Conservation (phyloP, 2,329 filamentous ascomycete genomes). For the Pestalotiopsis sp. region DNA sequence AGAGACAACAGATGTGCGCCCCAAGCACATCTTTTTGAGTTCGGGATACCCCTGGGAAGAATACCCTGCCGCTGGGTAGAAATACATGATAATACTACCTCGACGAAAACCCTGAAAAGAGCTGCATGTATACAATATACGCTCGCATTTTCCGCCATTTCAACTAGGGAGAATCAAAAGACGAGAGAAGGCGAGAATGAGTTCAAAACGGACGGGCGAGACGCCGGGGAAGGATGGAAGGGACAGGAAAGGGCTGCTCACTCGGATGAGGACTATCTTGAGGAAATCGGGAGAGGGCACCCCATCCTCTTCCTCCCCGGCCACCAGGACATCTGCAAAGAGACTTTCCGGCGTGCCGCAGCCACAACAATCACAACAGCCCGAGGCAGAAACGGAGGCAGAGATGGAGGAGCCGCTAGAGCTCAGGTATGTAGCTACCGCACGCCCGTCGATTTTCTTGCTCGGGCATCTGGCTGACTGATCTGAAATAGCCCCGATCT, state of each 20-base stretch:
- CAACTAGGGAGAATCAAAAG: background rate
- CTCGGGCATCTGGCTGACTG: background rate
- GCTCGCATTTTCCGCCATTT: background rate
- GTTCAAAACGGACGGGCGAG: background rate
- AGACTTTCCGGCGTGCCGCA: background rate
- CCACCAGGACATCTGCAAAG: slow-evolving; percentile 6
- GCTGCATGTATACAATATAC: background rate
- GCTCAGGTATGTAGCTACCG: background rate
- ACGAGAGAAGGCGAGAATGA: background rate
- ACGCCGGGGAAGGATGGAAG: slow-evolving; percentile 25
- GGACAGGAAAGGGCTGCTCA: slow-evolving; percentile 43
- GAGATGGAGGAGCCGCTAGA: background rate
- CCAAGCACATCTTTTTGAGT: background rate
- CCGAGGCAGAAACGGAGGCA: background rate
- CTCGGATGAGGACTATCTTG: slow-evolving; percentile 51
- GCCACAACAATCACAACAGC: background rate
- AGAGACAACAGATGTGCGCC: background rate
- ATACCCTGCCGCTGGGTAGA: background rate
- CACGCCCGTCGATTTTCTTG: background rate
- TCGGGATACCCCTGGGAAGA: background rate
- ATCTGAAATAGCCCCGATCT: background rate
- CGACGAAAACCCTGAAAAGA: background rate
- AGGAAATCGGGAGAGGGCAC: slow-evolving; percentile 36
- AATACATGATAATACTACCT: background rate
- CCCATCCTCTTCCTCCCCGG: slow-evolving; percentile 15